Base-by-base conservation (phyloP, 1,284 basidiomycete species). In the Schizopora paradoxa region DNA sequence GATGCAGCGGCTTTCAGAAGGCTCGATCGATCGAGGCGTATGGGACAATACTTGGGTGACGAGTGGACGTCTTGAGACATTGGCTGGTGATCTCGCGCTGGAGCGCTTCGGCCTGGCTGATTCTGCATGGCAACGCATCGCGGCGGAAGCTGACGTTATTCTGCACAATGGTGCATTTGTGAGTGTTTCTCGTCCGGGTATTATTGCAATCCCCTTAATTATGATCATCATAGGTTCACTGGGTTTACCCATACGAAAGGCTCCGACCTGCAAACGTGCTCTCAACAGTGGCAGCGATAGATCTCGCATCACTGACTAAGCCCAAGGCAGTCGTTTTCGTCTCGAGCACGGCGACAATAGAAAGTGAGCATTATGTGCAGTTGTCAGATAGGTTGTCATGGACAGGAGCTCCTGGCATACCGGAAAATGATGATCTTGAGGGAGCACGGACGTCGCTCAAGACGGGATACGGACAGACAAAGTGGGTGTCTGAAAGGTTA, bases 221-320 rank as follows among this genome's bases (percentile, higher is more conserved):
- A 25, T 38, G 14, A 41, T 22, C 47, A 26, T 36, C 19, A 10
- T 52, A 91, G 89, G 89, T 99, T 11, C 96, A 99, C 62, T 99
- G 96, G 96, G 91, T 99, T 2, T 99, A 98, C 66, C 92, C 94
- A 0, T 99, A 99, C 67, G 86, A 91, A 62, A 92, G 86, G 65
- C 76, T 99, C 28, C 86, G 94, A 13, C 76, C 86, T 0, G 81
- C 94, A 22, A 99, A 99, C 61, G 96, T 99, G 10, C 61, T 94
- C 3, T 86, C 88, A 0, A 99, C 96, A 2, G 60, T 98, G 45
- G 86, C 86, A 2, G 82, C 83, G 1, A 75, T 97, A 43, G 77
- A 89, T 40, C 77, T 99, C 23, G 91, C 91, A 10, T 77, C 81
- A 2, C 72, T 73, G 5, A 73, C 72, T 18, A 89, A 83, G 61